A percentile compares a stretch with the other conserved stretches of the same genome.
Conservation (phyloP, 305 asterid genomes). For the Fraxinus sp. region DNA sequence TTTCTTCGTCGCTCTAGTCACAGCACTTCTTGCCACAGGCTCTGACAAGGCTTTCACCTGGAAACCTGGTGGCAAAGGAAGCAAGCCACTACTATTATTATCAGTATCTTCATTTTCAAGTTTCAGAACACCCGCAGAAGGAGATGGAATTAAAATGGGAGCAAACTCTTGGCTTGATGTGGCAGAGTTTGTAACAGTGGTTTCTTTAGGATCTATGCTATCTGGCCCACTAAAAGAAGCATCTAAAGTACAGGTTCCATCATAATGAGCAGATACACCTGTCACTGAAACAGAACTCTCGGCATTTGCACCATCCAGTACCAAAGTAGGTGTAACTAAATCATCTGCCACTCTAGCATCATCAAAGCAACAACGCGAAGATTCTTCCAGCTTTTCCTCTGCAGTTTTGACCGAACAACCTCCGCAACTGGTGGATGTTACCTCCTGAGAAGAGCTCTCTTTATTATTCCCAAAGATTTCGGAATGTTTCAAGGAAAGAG, state of each 20-base stretch:
- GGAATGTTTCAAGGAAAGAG: slow-evolving; percentile 36
- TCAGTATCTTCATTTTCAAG: slow-evolving; percentile 41
- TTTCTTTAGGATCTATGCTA: slow-evolving; percentile 23
- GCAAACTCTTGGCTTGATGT: slow-evolving; percentile 30
- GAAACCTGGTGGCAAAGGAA: slow-evolving; percentile 29
- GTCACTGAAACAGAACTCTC: slow-evolving; percentile 26
- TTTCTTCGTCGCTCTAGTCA: slow-evolving; percentile 41
- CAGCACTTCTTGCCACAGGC: slow-evolving; percentile 44
- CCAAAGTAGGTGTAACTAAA: slow-evolving; percentile 30
- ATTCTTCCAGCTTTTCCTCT: slow-evolving; percentile 35
- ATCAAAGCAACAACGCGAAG: slow-evolving; percentile 27
- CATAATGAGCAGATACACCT: slow-evolving; percentile 26
- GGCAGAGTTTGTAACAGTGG: slow-evolving; percentile 24
- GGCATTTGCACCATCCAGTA: slow-evolving; percentile 23
- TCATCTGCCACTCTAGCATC: slow-evolving; percentile 27
- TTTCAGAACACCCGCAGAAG: slow-evolving; percentile 36
- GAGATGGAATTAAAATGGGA: slow-evolving; percentile 26
- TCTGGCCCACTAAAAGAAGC: slow-evolving; percentile 22
- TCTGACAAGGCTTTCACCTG: slow-evolving; percentile 54
- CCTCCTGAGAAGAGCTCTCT: slow-evolving; percentile 33
- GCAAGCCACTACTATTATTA: slow-evolving; percentile 24
- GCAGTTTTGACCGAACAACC: slow-evolving; percentile 26
- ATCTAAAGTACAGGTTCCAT: slow-evolving; percentile 16
- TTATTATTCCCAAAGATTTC: slow-evolving; percentile 27
- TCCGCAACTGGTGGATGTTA: slow-evolving; percentile 23